These are phyloP conservation scores for Sarocladiaceae sp. DNA, from an alignment of 2,329 filamentous ascomycete genomes.

Conservation along the genomic window DNA sequence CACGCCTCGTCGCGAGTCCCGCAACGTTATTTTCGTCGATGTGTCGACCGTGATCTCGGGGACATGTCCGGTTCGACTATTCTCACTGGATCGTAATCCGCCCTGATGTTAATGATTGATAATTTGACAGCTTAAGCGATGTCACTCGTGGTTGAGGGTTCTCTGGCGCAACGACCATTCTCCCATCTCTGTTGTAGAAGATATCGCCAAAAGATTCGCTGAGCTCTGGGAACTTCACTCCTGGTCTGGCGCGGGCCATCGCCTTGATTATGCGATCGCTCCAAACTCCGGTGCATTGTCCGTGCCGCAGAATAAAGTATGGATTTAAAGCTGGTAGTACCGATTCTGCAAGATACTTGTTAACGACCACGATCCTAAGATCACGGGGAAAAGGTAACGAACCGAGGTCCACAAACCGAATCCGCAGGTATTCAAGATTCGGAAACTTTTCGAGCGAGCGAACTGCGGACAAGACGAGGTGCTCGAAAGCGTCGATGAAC, in stretches of 20 bases:
- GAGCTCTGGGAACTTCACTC: conserved; percentile 56
- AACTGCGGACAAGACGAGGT: conserved; percentile 60
- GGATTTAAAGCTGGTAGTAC: conserved; percentile 68
- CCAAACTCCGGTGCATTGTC: conserved; percentile 66
- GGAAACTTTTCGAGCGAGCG: conserved; percentile 55
- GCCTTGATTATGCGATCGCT: conserved; percentile 61
- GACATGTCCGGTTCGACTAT: too few species aligned
- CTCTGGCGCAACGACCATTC: conserved; percentile 53
- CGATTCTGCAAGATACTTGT: conserved; percentile 63
- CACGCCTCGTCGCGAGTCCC: too few species aligned
- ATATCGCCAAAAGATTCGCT: conserved; percentile 61
- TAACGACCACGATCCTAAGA: too few species aligned
- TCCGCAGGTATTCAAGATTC: conserved; percentile 60
- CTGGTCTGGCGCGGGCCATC: conserved; percentile 55
- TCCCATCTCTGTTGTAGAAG: conserved; percentile 51
- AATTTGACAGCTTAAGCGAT: conserved; percentile 55
- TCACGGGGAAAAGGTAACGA: conserved; percentile 19
- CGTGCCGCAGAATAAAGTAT: conserved; percentile 61
- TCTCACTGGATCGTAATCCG: conserved; percentile 32
- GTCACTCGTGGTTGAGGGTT: conserved; percentile 44
- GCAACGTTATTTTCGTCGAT: too few species aligned
- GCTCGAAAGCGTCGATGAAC: conserved; percentile 69
- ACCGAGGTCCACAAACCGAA: conserved; percentile 72
- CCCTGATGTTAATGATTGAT: conserved; percentile 41
- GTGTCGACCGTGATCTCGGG: too few species aligned